Conservation (phyloP, 345 rosid genomes). For the Bruguiera sexangula region DNA sequence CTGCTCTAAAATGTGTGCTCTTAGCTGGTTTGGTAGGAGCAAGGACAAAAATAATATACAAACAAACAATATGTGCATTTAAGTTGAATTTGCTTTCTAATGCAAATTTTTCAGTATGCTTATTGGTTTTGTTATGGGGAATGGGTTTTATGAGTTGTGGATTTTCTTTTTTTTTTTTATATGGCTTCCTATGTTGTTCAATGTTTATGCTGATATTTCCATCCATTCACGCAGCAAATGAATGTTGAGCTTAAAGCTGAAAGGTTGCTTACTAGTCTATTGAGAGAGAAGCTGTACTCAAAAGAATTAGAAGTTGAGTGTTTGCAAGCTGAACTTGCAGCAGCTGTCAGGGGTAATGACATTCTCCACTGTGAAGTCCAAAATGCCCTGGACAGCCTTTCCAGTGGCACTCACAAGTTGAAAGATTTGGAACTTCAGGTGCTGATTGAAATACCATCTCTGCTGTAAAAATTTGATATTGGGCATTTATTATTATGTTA, state of each 20-base stretch:
- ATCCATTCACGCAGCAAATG: constrained; percentile 48
- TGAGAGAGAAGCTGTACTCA: constrained; percentile 78
- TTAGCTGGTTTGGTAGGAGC: background rate
- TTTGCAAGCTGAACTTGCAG: constrained; percentile 82
- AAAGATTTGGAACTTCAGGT: constrained; percentile 90
- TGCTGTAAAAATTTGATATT: background rate
- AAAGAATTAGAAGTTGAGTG: constrained; percentile 83
- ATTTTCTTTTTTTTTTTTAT: background rate
- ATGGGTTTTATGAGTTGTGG: background rate
- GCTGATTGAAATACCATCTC: constrained; percentile 5
- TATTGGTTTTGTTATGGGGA: background rate
- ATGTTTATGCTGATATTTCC: constrained; percentile 13
- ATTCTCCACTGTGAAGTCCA: constrained; percentile 68
- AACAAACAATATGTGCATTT: background rate
- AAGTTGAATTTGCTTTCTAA: constrained; percentile 1
- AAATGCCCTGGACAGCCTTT: constrained; percentile 60
- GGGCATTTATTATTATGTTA: background rate
- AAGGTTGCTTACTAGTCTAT: constrained; percentile 59
- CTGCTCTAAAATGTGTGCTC: background rate
- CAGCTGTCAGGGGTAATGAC: constrained; percentile 77
- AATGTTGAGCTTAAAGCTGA: constrained; percentile 72
- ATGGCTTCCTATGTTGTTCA: background rate
- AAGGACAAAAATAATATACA: background rate
- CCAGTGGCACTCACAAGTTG: constrained; percentile 57
- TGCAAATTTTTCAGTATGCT: background rate